Evolutionary conservation across 2,329 filamentous ascomycete species (phyloP).

Genomic region (Aureobasidium sp.): DNA sequence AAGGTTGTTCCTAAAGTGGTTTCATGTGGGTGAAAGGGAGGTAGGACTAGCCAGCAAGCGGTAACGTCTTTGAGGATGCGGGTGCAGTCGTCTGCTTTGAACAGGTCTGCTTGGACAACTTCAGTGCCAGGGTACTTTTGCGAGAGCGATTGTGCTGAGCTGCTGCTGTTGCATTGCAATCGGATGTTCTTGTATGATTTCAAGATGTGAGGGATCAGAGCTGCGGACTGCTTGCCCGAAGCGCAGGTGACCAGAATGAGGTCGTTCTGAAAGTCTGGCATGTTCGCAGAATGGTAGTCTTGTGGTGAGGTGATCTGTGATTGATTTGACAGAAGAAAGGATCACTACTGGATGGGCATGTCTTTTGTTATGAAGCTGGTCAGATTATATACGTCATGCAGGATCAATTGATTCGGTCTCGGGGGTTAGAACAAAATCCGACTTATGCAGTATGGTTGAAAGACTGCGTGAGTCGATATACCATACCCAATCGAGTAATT

Average conservation of each 20-base stretch:
- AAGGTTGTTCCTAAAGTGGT: constrained; percentile 30
- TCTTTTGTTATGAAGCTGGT: background rate
- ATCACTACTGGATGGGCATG: background rate
- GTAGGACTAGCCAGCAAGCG: constrained; percentile 29
- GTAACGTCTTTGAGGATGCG: constrained; percentile 27
- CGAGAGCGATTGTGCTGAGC: constrained; percentile 25
- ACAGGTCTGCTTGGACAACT: constrained; percentile 28
- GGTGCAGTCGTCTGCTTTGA: constrained; percentile 19
- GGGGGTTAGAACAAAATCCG: background rate
- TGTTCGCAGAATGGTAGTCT: background rate
- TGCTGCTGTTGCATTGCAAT: constrained; percentile 26
- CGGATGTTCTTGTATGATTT: constrained; percentile 29
- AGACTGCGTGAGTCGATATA: too few species aligned
- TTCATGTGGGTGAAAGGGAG: constrained; percentile 31
- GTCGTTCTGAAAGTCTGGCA: constrained; percentile 24
- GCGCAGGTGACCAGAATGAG: constrained; percentile 34
- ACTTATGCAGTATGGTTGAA: background rate
- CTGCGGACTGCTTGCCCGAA: constrained; percentile 31
- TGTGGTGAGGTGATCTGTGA: background rate
- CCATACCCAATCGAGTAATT: background rate
- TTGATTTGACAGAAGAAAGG: too few species aligned
- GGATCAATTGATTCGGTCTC: background rate
- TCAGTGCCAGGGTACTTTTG: constrained; percentile 28
- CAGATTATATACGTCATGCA: background rate
- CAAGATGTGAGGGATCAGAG: constrained; percentile 30